These are phyloP conservation scores for Aspergillus costaricaensis DNA, from an alignment of 2,329 filamentous ascomycete species.

Conservation along the genomic window DNA sequence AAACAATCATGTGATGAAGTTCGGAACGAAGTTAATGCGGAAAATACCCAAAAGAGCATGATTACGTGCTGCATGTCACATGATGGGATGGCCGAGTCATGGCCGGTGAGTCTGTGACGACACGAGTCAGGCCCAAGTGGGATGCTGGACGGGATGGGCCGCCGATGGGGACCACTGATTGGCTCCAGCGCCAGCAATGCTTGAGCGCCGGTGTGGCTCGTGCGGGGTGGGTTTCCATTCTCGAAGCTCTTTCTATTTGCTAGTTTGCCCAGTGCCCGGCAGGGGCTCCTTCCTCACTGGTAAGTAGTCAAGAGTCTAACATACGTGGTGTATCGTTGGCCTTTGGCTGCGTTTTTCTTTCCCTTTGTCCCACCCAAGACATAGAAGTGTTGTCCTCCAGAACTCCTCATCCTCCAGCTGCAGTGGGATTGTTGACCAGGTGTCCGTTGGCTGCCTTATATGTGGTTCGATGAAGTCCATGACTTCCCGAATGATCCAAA, in stretches of 20 bases:
- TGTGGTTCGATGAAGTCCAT: no score
- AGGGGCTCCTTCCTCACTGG: not conserved
- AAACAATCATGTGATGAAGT: constrained; percentile 13
- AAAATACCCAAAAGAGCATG: not conserved
- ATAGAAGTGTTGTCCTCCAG: not conserved
- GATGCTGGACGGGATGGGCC: constrained; percentile 15
- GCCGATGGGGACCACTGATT: constrained; percentile 15
- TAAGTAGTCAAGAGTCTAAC: not conserved
- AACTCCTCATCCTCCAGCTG: not conserved
- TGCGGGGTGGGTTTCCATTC: constrained; percentile 17
- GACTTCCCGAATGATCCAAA: constrained; percentile 9
- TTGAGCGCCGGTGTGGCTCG: constrained; percentile 15
- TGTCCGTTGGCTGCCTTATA: no score
- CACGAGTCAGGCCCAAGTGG: constrained; percentile 22
- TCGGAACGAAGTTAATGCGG: not conserved
- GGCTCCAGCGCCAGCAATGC: constrained; percentile 8
- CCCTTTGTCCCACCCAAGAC: not conserved
- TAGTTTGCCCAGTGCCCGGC: not conserved
- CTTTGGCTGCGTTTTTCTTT: not conserved
- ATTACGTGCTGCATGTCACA: not conserved
- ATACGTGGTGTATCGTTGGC: constrained; percentile 1
- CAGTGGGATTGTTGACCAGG: not conserved
- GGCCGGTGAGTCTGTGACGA: constrained; percentile 22
- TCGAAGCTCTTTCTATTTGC: not conserved
- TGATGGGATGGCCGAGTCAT: not conserved